Evolutionary conservation across 2,329 filamentous ascomycete genomes (phyloP).

Genomic region (Macrophomina phaseolina): DNA sequence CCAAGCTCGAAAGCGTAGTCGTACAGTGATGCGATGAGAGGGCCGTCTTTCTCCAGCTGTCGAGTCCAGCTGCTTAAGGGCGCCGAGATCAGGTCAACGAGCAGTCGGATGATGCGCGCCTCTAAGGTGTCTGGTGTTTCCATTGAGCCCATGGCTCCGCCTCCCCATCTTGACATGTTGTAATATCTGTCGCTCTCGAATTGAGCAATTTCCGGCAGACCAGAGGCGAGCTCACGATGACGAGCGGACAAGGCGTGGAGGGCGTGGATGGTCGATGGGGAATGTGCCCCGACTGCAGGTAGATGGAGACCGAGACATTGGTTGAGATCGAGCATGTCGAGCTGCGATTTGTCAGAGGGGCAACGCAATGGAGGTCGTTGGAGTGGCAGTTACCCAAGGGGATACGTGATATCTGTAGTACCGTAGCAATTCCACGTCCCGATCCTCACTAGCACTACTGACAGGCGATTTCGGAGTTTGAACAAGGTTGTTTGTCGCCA

Average conservation of each 20-base stretch:
- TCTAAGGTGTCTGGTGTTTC: slow-evolving; percentile 49
- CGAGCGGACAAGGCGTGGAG: slow-evolving; percentile 58
- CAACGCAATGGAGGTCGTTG: neutral
- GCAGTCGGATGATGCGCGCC: slow-evolving; percentile 1
- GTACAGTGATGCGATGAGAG: neutral
- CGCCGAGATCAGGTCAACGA: slow-evolving; percentile 11
- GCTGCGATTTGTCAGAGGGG: slow-evolving; percentile 39
- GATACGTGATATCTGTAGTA: slow-evolving; percentile 61
- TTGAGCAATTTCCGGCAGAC: slow-evolving; percentile 5
- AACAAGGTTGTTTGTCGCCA: neutral
- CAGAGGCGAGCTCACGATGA: slow-evolving; percentile 3
- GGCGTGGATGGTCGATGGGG: slow-evolving; percentile 54
- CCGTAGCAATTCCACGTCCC: slow-evolving; percentile 43
- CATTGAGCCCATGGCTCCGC: slow-evolving; percentile 48
- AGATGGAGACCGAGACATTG: slow-evolving; percentile 60
- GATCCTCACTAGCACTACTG: slow-evolving; percentile 23
- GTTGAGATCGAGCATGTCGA: slow-evolving; percentile 63
- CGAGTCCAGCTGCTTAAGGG: neutral
- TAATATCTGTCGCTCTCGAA: slow-evolving; percentile 20
- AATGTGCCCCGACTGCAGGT: slow-evolving; percentile 54
- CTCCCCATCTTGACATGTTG: slow-evolving; percentile 54
- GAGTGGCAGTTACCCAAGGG: slow-evolving; percentile 51
- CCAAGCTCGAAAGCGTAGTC: neutral
- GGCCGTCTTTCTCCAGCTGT: neutral
- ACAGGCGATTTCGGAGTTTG: neutral